A percentile compares a stretch with the other conserved stretches of the same genome.
Conservation (phyloP, 441 rosid genomes). For the Macaranga tanarius region DNA sequence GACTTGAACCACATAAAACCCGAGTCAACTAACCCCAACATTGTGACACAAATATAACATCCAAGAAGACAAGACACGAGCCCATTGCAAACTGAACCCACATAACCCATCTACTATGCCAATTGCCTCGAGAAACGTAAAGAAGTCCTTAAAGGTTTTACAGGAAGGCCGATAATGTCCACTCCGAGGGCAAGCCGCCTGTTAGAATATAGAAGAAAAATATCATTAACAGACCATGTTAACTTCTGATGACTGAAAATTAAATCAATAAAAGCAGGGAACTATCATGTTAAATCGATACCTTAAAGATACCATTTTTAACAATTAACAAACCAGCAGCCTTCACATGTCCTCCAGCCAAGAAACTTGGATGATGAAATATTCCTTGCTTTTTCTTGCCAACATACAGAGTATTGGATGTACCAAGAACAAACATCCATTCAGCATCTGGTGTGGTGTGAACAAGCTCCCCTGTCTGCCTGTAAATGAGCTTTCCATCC, state of each 20-base stretch:
- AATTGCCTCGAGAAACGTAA: slow-evolving; percentile 56
- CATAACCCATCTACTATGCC: no score
- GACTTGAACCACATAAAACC: no score
- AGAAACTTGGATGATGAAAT: slow-evolving; percentile 96
- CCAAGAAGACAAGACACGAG: no score
- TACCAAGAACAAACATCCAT: slow-evolving; percentile 93
- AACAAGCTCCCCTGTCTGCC: slow-evolving; percentile 62
- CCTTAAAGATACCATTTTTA: slow-evolving; percentile 77
- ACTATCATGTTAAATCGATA: slow-evolving; percentile 19
- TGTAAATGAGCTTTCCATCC: slow-evolving; percentile 61
- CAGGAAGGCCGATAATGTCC: slow-evolving; percentile 96
- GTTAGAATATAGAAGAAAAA: slow-evolving; percentile 18
- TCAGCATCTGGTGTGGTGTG: slow-evolving; percentile 60
- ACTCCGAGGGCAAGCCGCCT: slow-evolving; percentile 98
- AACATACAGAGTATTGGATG: slow-evolving; percentile 71
- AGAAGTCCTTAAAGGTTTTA: slow-evolving; percentile 72
- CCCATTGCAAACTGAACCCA: no score
- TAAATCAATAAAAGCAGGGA: no score
- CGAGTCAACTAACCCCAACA: no score
- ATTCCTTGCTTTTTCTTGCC: slow-evolving; percentile 81
- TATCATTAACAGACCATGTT: slow-evolving; percentile 5
- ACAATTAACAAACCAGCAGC: slow-evolving; percentile 84
- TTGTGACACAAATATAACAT: no score
- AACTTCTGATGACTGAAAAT: no score
- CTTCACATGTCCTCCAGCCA: slow-evolving; percentile 88